Conservation (phyloP, 2,329 filamentous ascomycete genomes). For the Pyricularia pennisetigena region DNA sequence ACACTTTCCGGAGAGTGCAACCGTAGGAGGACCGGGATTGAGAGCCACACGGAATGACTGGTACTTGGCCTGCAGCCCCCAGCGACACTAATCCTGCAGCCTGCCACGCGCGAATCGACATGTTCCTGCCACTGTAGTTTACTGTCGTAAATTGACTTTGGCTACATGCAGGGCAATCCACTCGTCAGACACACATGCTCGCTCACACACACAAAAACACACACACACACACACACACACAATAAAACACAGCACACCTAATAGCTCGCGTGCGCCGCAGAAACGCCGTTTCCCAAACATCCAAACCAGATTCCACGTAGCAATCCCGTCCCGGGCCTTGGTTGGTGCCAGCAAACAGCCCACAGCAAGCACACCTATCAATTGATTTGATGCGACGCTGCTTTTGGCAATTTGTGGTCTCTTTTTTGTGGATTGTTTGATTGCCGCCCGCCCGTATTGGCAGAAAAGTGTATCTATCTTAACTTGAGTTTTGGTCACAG, state of each 20-base stretch:
- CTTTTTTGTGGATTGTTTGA: neutral
- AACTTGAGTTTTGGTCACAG: neutral
- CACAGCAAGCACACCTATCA: neutral
- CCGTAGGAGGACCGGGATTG: neutral
- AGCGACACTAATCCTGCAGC: constrained; percentile 3
- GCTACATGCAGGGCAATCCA: neutral
- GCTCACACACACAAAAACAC: too few relatives aligned
- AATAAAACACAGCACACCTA: neutral
- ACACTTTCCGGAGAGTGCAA: neutral
- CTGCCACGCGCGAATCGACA: neutral
- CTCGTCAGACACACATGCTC: neutral
- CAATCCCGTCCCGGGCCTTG: neutral
- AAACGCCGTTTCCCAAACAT: neutral
- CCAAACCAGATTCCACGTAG: neutral
- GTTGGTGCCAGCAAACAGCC: neutral
- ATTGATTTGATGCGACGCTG: neutral
- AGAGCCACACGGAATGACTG: neutral
- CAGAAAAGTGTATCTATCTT: neutral
- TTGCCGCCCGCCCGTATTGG: neutral
- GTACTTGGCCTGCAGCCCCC: constrained; percentile 1
- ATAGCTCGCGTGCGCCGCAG: constrained; percentile 1
- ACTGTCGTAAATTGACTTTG: neutral
- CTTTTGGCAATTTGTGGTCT: neutral
- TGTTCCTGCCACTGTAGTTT: neutral
- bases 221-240: neutral